Conservation (phyloP, 192 early-diverging fungal species). For the Globomyces pollinis-pini region DNA sequence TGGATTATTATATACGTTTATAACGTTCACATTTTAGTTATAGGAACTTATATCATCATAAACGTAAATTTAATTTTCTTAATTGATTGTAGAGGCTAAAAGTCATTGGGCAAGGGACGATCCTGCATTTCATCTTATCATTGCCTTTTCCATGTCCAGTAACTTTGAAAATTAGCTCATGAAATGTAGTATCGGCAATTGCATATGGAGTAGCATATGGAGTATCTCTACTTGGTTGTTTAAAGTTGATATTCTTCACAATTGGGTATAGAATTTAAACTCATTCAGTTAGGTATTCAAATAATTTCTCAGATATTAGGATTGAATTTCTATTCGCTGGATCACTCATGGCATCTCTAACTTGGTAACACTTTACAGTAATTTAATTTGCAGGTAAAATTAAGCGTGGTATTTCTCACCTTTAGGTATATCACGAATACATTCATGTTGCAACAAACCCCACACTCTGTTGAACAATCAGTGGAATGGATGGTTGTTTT, state of each 20-base stretch:
- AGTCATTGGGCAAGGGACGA: slow-evolving; percentile 98
- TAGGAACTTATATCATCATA: slow-evolving; percentile 92
- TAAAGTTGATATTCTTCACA: slow-evolving; percentile 74
- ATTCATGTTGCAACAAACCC: slow-evolving; percentile 67
- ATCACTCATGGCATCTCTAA: slow-evolving; percentile 55
- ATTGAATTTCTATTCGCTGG: slow-evolving; percentile 76
- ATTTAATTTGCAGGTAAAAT: no score
- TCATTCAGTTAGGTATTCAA: no score
- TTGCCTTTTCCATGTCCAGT: slow-evolving; percentile 52
- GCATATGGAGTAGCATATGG: slow-evolving; percentile 77
- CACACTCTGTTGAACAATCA: slow-evolving; percentile 72
- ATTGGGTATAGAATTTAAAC: no score
- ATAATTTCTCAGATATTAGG: no score
- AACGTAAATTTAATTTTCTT: slow-evolving; percentile 52
- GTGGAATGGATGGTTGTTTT: slow-evolving; percentile 98
- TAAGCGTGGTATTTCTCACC: background rate
- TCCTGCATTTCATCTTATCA: slow-evolving; percentile 83
- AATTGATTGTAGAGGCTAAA: slow-evolving; percentile 71
- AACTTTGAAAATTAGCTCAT: background rate
- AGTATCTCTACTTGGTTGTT: slow-evolving; percentile 54
- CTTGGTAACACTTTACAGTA: no score
- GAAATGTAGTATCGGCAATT: slow-evolving; percentile 63
- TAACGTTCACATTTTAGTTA: slow-evolving; percentile 49
- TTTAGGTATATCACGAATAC: slow-evolving; percentile 66
- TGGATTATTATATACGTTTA: slow-evolving; percentile 16